phyloP scores from a whole-genome alignment of 2,329 filamentous ascomycete species.

The Alternaria longipes region DNA sequence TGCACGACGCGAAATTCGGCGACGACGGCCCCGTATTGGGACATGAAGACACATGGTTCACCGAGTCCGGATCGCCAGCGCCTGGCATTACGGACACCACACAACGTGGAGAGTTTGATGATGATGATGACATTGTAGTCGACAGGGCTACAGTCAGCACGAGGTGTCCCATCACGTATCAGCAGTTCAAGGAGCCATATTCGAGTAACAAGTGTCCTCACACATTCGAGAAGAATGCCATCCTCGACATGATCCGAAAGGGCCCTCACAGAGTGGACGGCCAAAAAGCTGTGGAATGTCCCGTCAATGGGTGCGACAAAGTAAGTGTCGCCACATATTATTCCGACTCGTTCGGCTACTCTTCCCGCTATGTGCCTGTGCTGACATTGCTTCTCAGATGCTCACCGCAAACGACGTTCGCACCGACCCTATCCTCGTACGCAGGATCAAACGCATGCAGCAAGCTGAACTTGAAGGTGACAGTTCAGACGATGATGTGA shows the following conservation, averaged over 20 bases:
- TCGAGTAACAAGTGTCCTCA: constrained; percentile 75
- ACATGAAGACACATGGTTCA: constrained; percentile 70
- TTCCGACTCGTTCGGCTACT: neutral
- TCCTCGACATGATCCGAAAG: constrained; percentile 62
- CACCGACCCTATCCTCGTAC: constrained; percentile 43
- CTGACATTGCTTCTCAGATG: constrained; percentile 33
- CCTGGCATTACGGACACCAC: constrained; percentile 51
- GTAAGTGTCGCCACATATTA: constrained; percentile 24
- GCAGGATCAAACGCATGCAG: constrained; percentile 52
- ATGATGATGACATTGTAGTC: constrained; percentile 73
- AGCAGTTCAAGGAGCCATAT: constrained; percentile 71
- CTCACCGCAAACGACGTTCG: constrained; percentile 42
- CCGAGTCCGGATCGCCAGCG: constrained; percentile 56
- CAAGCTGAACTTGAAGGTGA: constrained; percentile 33
- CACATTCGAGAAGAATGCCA: constrained; percentile 73
- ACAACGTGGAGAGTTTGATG: constrained; percentile 53
- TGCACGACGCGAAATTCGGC: constrained; percentile 69
- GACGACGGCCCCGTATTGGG: constrained; percentile 64
- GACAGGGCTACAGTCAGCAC: constrained; percentile 70
- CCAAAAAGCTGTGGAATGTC: constrained; percentile 63
- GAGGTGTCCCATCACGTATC: constrained; percentile 74
- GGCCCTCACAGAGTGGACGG: constrained; percentile 33
- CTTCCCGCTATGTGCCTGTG: neutral
- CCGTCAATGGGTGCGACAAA: constrained; percentile 70
- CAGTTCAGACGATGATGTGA: constrained; percentile 38